phyloP scores from a whole-genome alignment of 1,284 basidiomycete genomes.

The Cutaneotrichosporon sp. region DNA sequence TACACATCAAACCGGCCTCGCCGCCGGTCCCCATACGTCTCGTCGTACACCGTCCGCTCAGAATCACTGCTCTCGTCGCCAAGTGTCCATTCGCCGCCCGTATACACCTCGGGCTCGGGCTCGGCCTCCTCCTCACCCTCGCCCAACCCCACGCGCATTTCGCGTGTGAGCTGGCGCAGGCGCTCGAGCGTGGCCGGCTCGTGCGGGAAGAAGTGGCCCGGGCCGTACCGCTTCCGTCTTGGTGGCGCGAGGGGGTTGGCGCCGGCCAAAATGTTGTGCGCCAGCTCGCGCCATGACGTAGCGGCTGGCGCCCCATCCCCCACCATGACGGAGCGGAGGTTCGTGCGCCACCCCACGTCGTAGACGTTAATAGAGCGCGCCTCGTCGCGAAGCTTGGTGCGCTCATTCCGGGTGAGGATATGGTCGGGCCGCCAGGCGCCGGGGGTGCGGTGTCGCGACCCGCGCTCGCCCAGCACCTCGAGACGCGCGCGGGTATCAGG shows the following conservation, averaged over 20 bases:
- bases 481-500: conserved; percentile 15
- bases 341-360: conserved; percentile 72
- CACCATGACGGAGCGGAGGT: conserved; percentile 50
- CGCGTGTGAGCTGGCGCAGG: conserved; percentile 32
- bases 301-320: conserved; percentile 18
- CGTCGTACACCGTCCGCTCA: conserved; percentile 6
- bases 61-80: conserved; percentile 19
- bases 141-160: conserved; percentile 29
- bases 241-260: conserved; percentile 21
- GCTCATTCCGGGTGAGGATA: conserved; percentile 69
- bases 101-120: background rate
- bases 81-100: conserved; percentile 14
- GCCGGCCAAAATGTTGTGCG: background rate
- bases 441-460: conserved; percentile 11
- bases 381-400: conserved; percentile 66
- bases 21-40: background rate
- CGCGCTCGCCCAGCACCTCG: conserved; percentile 16
- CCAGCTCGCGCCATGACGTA: background rate
- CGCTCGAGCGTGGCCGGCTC: conserved; percentile 32
- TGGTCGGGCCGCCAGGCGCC: conserved; percentile 62
- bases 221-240: conserved; percentile 12
- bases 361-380: conserved; percentile 69
- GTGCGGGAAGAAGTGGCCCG: conserved; percentile 42
- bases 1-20: conserved; percentile 5
- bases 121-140: background rate